These are phyloP conservation scores for Mercurialis annua DNA, from an alignment of 345 rosid genomes.

Conservation along the genomic window DNA sequence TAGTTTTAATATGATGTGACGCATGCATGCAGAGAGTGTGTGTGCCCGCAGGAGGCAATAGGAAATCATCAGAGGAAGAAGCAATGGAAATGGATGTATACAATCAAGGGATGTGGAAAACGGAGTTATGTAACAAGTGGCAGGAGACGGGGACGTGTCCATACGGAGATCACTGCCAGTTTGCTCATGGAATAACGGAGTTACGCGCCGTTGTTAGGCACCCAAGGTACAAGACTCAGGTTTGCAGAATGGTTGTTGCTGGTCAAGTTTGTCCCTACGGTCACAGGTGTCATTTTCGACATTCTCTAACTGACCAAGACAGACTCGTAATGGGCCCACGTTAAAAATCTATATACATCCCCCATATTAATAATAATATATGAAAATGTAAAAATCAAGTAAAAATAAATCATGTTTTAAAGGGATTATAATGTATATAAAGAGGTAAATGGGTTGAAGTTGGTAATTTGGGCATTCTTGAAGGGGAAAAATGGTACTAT, in stretches of 20 bases:
- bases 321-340: constrained; percentile 7
- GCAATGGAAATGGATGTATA: constrained; percentile 16
- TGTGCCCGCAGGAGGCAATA: constrained; percentile 18
- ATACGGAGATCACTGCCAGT: constrained; percentile 18
- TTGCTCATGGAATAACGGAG: constrained; percentile 22
- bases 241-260: constrained; percentile 19
- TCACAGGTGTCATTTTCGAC: constrained; percentile 26
- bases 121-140: constrained; percentile 28
- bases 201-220: constrained; percentile 22
- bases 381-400: constrained; percentile 12
- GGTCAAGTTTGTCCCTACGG: constrained; percentile 19
- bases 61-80: not conserved
- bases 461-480: not conserved
- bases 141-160: constrained; percentile 22
- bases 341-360: no score
- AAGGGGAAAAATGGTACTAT: not conserved
- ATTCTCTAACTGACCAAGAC: constrained; percentile 23
- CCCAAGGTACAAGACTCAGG: constrained; percentile 25
- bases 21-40: constrained; percentile 31
- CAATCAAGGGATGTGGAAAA: constrained; percentile 25
- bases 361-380: no score
- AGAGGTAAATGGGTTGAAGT: not conserved
- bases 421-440: not conserved
- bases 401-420: not conserved
- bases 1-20: not conserved